Evolutionary conservation across 192 early-diverging fungal genomes (phyloP).

Genomic region (Coemansia sp.): DNA sequence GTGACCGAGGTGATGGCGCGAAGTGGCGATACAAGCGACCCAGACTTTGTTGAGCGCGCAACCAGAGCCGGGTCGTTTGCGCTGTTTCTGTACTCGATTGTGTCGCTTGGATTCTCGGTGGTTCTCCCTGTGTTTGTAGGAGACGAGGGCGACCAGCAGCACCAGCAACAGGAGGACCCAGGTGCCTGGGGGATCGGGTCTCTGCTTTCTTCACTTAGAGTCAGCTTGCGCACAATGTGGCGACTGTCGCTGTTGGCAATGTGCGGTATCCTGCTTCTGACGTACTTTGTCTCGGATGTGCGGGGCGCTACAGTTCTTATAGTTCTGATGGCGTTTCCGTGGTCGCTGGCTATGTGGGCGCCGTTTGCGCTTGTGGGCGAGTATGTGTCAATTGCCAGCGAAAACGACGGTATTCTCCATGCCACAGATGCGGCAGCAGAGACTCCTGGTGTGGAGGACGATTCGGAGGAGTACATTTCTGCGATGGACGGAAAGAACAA

Average conservation of each 20-base stretch:
- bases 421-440: neutral
- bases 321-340: slow-evolving; percentile 76
- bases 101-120: slow-evolving; percentile 61
- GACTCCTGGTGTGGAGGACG: neutral
- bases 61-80: slow-evolving; percentile 87
- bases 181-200: neutral
- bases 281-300: slow-evolving; percentile 64
- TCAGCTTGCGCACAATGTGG: slow-evolving; percentile 63
- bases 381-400: slow-evolving; percentile 38
- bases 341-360: slow-evolving; percentile 87
- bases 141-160: slow-evolving; percentile 9
- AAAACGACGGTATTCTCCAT: neutral
- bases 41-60: slow-evolving; percentile 58
- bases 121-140: slow-evolving; percentile 37
- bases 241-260: slow-evolving; percentile 69
- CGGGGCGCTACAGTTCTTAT: slow-evolving; percentile 66
- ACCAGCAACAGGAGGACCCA: neutral
- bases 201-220: slow-evolving; percentile 1
- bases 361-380: slow-evolving; percentile 90
- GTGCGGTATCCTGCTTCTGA: slow-evolving; percentile 63
- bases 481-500: neutral
- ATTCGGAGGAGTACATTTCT: neutral
- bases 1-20: slow-evolving; percentile 47
- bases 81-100: slow-evolving; percentile 75
- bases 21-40: slow-evolving; percentile 26